Evolutionary conservation across 768 basidiomycete species (phyloP), one percentile per base, ranked within the genome.

Genomic region (Boletus insuetus): DNA sequence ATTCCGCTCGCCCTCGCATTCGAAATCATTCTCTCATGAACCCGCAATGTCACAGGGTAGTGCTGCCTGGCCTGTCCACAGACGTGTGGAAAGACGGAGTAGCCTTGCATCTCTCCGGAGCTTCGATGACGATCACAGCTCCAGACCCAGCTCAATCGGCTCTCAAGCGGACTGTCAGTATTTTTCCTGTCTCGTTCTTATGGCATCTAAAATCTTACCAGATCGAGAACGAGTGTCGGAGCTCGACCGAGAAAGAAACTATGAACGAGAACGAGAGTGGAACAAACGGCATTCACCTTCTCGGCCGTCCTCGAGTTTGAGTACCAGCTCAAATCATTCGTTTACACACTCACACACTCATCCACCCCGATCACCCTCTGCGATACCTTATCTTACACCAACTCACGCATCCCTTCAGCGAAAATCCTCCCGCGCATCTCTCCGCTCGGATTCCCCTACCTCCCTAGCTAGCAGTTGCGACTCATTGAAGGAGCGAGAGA

Each of bases 161-260:
- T 85, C 83, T 37, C 77, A 77, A 54, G 70, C 77, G n/a, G 81
- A 83, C 29, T 73, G 84, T 85, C 59, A 68, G 82, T 69, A 22
- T 44, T 22, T 35, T 35, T 26, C 35, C 17, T 22, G 20, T 16
- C 51, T 58, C 50, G 43, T 43, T 46, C 16, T 19, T 29, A 38
- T 31, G 14, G 20, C 31, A 41, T 35, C 49, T 51, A 24, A 44
- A 13, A 14, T 20, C 46, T 62, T 51, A 10, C 22, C 54, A 84
- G 84, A 80, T 66, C 73, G 66, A 45, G 82, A 82, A 40, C 73
- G 73, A 35, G 63, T 72, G 6, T 65, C 64, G 38, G 79, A 79
- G 44, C 51, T 75, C 22, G 77, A 78, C 51, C 65, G 63, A 42
- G 82, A 83, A 49, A 74, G 70, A 44, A 73, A 74, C 44, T 56